Conservation (phyloP, 805 yeast genomes). For the Metschnikowia cerradonensis region DNA sequence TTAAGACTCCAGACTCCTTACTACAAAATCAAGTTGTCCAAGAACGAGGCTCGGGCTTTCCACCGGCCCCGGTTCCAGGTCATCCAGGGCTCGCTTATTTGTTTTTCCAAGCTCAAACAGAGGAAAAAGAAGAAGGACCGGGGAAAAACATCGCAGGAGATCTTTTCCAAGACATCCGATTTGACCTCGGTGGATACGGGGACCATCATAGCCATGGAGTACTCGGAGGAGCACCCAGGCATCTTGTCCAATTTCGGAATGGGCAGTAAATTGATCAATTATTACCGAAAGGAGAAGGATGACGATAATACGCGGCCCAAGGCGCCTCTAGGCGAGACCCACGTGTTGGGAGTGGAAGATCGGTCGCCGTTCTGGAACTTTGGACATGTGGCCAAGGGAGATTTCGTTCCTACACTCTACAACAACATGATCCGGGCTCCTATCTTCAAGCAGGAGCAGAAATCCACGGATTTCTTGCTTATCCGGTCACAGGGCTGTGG, state of each 20-base stretch:
- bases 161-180: slow-evolving; percentile 68
- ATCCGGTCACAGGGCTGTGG: slow-evolving; percentile 80
- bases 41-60: slow-evolving; percentile 66
- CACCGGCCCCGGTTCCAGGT: slow-evolving; percentile 76
- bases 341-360: slow-evolving; percentile 93
- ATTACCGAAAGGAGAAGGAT: slow-evolving; percentile 77
- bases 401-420: slow-evolving; percentile 87
- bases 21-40: slow-evolving; percentile 72
- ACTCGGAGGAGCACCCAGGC: slow-evolving; percentile 83
- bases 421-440: slow-evolving; percentile 93
- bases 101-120: slow-evolving; percentile 67
- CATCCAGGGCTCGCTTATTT: slow-evolving; percentile 72
- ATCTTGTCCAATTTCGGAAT: slow-evolving; percentile 87
- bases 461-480: slow-evolving; percentile 75
- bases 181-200: slow-evolving; percentile 82
- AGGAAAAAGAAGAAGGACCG: slow-evolving; percentile 88
- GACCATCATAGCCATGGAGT: slow-evolving; percentile 74
- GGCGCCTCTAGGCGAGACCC: slow-evolving; percentile 87
- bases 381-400: slow-evolving; percentile 94
- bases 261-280: slow-evolving; percentile 91
- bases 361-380: slow-evolving; percentile 98
- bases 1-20: slow-evolving; percentile 82
- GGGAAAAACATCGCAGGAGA: slow-evolving; percentile 73
- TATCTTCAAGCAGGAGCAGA: slow-evolving; percentile 77
- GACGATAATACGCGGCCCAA: slow-evolving; percentile 87